Evolutionary conservation across 1,284 basidiomycete genomes (phyloP).

Genomic region (Tremellales sp.): DNA sequence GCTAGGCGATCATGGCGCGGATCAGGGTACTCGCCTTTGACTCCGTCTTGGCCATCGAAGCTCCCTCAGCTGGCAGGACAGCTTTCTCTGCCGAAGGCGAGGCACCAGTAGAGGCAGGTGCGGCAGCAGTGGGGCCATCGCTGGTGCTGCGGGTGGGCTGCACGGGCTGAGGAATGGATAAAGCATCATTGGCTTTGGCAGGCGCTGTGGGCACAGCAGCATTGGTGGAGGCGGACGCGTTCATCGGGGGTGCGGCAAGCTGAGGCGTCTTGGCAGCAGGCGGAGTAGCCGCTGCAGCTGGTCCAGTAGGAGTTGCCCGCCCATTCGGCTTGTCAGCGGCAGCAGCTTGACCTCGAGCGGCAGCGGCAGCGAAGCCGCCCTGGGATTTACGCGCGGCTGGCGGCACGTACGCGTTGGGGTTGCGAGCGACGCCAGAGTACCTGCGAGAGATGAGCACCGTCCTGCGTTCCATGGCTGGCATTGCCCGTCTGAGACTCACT

Average conservation of each 20-base stretch:
- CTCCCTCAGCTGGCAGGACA: slow-evolving; percentile 1
- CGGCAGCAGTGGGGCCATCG: slow-evolving; percentile 8
- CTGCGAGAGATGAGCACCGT: slow-evolving; percentile 53
- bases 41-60: background rate
- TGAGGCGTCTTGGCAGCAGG: slow-evolving; percentile 5
- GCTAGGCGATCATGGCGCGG: background rate
- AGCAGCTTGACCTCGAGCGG: slow-evolving; percentile 1
- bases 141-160: slow-evolving; percentile 17
- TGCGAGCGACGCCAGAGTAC: slow-evolving; percentile 87
- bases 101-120: slow-evolving; percentile 6
- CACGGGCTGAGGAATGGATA: slow-evolving; percentile 7
- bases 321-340: slow-evolving; percentile 17
- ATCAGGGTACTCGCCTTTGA: slow-evolving; percentile 1
- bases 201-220: slow-evolving; percentile 7
- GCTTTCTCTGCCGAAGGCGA: slow-evolving; percentile 1
- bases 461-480: background rate
- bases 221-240: slow-evolving; percentile 4
- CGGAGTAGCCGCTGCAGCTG: slow-evolving; percentile 5
- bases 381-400: slow-evolving; percentile 66
- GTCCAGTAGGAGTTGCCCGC: slow-evolving; percentile 5
- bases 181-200: background rate
- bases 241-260: background rate
- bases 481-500: slow-evolving; percentile 54
- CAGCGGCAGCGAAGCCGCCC: slow-evolving; percentile 7
- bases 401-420: slow-evolving; percentile 85